A percentile compares a stretch with the other conserved stretches of the same genome.
phyloP scores from a whole-genome alignment of 805 yeast species.

The Torulaspora microellipsoides region DNA sequence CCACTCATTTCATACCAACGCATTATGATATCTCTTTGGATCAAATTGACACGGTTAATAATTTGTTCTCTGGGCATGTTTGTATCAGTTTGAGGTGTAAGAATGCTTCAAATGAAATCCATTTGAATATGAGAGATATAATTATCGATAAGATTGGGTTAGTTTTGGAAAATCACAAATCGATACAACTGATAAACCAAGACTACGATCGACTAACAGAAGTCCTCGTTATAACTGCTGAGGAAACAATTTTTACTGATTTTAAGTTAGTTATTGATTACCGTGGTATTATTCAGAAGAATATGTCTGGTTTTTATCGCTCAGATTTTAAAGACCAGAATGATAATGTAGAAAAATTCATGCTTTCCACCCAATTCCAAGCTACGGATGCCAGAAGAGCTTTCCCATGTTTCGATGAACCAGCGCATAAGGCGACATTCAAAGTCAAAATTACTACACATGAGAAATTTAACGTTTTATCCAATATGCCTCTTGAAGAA shows the following conservation, averaged over 20 bases:
- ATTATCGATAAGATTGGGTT: constrained; percentile 30
- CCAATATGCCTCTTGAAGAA: constrained; percentile 60
- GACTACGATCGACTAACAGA: constrained; percentile 44
- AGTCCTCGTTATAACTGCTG: constrained; percentile 47
- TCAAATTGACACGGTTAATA: too few relatives aligned
- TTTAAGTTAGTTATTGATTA: constrained; percentile 50
- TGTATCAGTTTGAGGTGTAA: constrained; percentile 44
- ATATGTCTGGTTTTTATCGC: constrained; percentile 73
- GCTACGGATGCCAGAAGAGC: constrained; percentile 76
- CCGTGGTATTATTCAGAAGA: constrained; percentile 56
- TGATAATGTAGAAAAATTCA: constrained; percentile 24
- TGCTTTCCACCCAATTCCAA: constrained; percentile 47
- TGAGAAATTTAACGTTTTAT: constrained; percentile 50
- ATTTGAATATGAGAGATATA: constrained; percentile 47
- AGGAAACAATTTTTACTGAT: constrained; percentile 32
- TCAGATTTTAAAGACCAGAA: constrained; percentile 52
- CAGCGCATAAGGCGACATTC: constrained; percentile 62
- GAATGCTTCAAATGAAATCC: constrained; percentile 41
- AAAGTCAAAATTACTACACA: constrained; percentile 54
- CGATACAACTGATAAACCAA: neutral
- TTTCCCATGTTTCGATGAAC: constrained; percentile 74
- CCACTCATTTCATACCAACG: too few relatives aligned
- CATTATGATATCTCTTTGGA: too few relatives aligned
- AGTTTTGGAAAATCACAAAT: constrained; percentile 22
- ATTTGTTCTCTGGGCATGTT: constrained; percentile 24